These are phyloP conservation scores for Schrenkiella parvula DNA, from an alignment of 345 rosid genomes.

Conservation along the genomic window DNA sequence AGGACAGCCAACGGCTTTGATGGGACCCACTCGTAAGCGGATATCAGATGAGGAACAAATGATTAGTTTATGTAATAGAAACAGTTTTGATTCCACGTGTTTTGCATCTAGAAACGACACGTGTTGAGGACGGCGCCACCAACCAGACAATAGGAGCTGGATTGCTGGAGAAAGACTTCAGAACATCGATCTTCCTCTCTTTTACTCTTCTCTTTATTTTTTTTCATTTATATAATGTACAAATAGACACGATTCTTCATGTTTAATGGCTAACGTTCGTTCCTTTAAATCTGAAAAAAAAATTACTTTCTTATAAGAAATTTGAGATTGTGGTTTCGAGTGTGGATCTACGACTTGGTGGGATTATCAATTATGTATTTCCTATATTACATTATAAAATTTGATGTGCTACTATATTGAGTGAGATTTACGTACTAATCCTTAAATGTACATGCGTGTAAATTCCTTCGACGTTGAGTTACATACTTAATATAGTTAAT, in stretches of 20 bases:
- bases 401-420: conserved; percentile 13
- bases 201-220: conserved; percentile 2
- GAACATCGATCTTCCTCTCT: conserved; percentile 1
- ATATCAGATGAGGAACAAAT: conserved; percentile 29
- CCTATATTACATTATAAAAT: conserved; percentile 8
- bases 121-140: conserved; percentile 81
- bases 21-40: conserved; percentile 14
- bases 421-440: conserved; percentile 35
- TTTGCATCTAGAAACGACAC: conserved; percentile 14
- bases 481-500: background rate
- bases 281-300: conserved; percentile 16
- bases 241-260: conserved; percentile 12
- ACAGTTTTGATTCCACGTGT: conserved; percentile 45
- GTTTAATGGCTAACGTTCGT: conserved; percentile 24
- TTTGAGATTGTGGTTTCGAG: conserved; percentile 15
- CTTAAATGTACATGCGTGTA: conserved; percentile 23
- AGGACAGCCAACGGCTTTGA: conserved; percentile 27
- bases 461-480: conserved; percentile 23
- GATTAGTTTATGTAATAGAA: conserved; percentile 41
- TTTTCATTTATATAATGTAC: background rate
- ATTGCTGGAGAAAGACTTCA: conserved; percentile 38
- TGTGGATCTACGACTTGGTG: conserved; percentile 10
- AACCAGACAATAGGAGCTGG: conserved; percentile 54
- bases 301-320: background rate
- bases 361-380: background rate